Evolutionary conservation across 2,329 filamentous ascomycete species (phyloP).

Genomic region (Volutella citrinella): DNA sequence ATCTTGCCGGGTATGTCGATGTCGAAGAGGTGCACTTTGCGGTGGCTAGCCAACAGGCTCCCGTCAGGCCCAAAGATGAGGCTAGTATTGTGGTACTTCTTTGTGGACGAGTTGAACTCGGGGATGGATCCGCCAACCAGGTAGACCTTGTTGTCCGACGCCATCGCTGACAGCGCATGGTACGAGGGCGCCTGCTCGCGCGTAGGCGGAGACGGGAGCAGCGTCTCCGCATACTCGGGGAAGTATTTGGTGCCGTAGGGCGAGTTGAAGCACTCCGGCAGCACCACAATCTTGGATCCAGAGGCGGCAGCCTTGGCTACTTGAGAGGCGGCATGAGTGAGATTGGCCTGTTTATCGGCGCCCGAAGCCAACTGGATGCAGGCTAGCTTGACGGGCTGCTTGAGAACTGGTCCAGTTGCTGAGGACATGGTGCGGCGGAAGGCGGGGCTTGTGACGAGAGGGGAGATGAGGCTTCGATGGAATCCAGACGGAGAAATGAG

Average conservation of each 20-base stretch:
- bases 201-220: slow-evolving; percentile 73
- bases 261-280: slow-evolving; percentile 98
- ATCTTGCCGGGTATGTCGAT: slow-evolving; percentile 97
- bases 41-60: slow-evolving; percentile 77
- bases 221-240: slow-evolving; percentile 83
- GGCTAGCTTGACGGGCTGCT: slow-evolving; percentile 74
- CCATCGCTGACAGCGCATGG: slow-evolving; percentile 78
- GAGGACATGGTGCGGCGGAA: slow-evolving; percentile 38
- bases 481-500: too few relatives aligned
- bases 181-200: slow-evolving; percentile 73
- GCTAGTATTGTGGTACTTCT: slow-evolving; percentile 85
- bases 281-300: slow-evolving; percentile 82
- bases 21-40: slow-evolving; percentile 96
- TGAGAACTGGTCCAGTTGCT: slow-evolving; percentile 50
- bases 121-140: slow-evolving; percentile 92
- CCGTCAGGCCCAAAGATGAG: slow-evolving; percentile 79
- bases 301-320: slow-evolving; percentile 74
- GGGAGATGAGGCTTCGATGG: too few relatives aligned
- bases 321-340: slow-evolving; percentile 74
- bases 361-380: slow-evolving; percentile 79
- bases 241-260: slow-evolving; percentile 93
- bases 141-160: slow-evolving; percentile 74
- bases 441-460: too few relatives aligned
- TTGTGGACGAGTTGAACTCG: slow-evolving; percentile 59
- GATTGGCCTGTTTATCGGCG: slow-evolving; percentile 81